Base-by-base conservation (phyloP, 2,329 filamentous ascomycete genomes). In the Beauveria rudraprayagi region DNA sequence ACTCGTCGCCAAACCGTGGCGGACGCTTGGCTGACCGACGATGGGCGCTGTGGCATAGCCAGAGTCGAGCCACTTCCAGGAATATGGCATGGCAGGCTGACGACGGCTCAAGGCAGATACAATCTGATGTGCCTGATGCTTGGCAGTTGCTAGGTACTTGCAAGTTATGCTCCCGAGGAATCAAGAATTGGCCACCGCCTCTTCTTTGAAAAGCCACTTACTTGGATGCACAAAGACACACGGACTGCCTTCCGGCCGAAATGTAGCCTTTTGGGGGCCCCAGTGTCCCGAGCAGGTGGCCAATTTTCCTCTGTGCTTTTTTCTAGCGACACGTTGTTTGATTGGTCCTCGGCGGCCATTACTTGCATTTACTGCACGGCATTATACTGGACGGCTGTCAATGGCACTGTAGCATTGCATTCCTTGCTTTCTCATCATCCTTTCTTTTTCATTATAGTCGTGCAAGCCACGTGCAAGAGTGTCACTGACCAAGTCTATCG, bases 311-410 rank as follows among this genome's bases (percentile, higher is more conserved):
- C 24, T 19, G 14, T 48, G 19, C 54, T 48, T 9, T 14, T 51
- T 58, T 43, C 24, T 30, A 11, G 24, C 51, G 50, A 41, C 46
- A 19, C 5, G 10, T 6, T 41, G 17, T 41, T 16, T 51, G 44
- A 40, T 19, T 48, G 37, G 46, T 19, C 10, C 22, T 22, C 2
- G 40, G 55, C 30, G 14, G 28, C 19, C 28, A 48, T 57, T 11
- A 8, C 55, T 57, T 44, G 55, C 55, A 57, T 57, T 48, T 30
- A 48, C 55, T 47, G 19, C 43, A 47, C 16, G 55, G 44, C 44
- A 48, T 57, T 26, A 37, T 24, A 17, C 10, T 22, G 28, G 16
- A 10, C 24, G 30, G 24, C 41, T 37, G 34, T 37, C 34, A 24
- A 46, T 34, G 53, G 40, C 11, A 37, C 54, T 24, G 41, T 47